Percentiles rank a stretch among this genome's conserved stretches.
Evolutionary conservation across 2,329 filamentous ascomycete species (phyloP).

Genomic region (Diaporthe ilicicola): DNA sequence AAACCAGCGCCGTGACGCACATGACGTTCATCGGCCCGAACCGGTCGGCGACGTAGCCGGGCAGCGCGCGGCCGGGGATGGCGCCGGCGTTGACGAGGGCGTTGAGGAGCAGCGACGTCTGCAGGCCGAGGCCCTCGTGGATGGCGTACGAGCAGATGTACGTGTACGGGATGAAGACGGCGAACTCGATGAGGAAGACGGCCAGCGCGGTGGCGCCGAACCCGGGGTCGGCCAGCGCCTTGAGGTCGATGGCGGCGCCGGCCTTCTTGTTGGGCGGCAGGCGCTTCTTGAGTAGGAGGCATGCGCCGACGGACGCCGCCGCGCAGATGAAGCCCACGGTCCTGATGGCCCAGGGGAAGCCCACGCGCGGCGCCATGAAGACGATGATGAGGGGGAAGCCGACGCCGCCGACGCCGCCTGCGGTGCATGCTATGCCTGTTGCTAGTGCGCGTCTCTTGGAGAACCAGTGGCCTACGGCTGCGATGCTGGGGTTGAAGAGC

Average conservation of each 20-base stretch:
- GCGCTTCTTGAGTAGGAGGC: slow-evolving; percentile 63
- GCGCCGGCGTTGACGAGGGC: slow-evolving; percentile 81
- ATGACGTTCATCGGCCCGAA: slow-evolving; percentile 89
- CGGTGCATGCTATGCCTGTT: slow-evolving; percentile 82
- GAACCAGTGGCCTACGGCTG: slow-evolving; percentile 87
- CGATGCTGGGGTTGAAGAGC: slow-evolving; percentile 84
- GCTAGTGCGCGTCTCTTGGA: slow-evolving; percentile 76
- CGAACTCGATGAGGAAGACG: slow-evolving; percentile 78
- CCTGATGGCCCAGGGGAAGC: slow-evolving; percentile 63
- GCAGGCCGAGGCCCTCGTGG: slow-evolving; percentile 74
- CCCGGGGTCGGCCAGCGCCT: slow-evolving; percentile 68
- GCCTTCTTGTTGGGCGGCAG: slow-evolving; percentile 69
- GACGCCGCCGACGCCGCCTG: slow-evolving; percentile 75
- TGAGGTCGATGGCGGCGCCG: slow-evolving; percentile 68
- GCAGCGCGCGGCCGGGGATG: slow-evolving; percentile 79
- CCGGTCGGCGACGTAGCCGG: slow-evolving; percentile 80
- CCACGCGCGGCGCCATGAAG: slow-evolving; percentile 57
- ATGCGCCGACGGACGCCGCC: slow-evolving; percentile 52
- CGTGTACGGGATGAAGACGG: slow-evolving; percentile 80
- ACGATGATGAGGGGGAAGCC: slow-evolving; percentile 67
- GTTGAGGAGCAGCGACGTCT: slow-evolving; percentile 67
- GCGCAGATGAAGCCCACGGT: slow-evolving; percentile 59
- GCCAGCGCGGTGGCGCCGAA: slow-evolving; percentile 72
- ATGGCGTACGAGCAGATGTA: slow-evolving; percentile 84
- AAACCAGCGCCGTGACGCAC: slow-evolving; percentile 72